These are phyloP conservation scores for Diplosphaera chodatii DNA, from an alignment of 139 green algal genomes.

Conservation along the genomic window DNA sequence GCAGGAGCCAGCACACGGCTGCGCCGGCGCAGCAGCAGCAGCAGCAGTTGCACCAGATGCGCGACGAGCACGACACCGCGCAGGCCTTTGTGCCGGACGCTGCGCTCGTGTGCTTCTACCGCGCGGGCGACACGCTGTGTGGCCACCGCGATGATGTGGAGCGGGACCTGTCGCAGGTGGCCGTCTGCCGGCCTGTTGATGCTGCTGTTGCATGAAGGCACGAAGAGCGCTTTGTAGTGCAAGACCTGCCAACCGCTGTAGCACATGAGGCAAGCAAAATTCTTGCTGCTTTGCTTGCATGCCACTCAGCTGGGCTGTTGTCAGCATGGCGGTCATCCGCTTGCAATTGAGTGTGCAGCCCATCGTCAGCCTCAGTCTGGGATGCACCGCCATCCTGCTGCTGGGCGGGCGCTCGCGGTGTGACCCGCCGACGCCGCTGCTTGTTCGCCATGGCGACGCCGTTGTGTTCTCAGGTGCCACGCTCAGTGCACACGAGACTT, in stretches of 20 bases:
- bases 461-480: conserved; percentile 51
- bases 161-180: conserved; percentile 35
- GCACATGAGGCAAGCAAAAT: too few species aligned
- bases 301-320: too few species aligned
- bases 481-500: too few species aligned
- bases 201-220: too few species aligned
- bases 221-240: too few species aligned
- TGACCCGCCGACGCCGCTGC: conserved; percentile 50
- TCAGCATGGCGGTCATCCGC: too few species aligned
- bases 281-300: too few species aligned
- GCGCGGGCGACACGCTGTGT: conserved; percentile 66
- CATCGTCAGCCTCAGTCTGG: conserved; percentile 79
- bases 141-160: conserved; percentile 89
- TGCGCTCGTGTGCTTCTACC: conserved; percentile 87
- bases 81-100: conserved; percentile 69
- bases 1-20: too few species aligned
- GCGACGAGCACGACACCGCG: not conserved
- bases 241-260: too few species aligned
- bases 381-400: conserved; percentile 80
- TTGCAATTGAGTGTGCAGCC: too few species aligned
- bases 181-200: too few species aligned
- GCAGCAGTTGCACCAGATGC: not conserved
- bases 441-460: conserved; percentile 76
- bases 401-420: conserved; percentile 57
- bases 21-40: not conserved